Conservation (phyloP, 306 rosid species). For the Gillenia trifoliata region DNA sequence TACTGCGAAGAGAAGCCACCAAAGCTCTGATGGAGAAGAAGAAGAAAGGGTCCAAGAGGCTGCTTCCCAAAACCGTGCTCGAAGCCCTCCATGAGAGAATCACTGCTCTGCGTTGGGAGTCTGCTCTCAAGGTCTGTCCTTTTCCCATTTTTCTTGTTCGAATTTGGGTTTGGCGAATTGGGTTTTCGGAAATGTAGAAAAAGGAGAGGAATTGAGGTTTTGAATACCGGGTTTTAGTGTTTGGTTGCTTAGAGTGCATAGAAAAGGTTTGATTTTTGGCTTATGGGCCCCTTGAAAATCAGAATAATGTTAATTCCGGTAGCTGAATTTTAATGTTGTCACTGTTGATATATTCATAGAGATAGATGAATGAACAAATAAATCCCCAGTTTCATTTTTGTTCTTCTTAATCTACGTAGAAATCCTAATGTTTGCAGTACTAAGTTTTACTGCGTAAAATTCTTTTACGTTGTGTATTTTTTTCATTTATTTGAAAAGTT, state of each 20-base stretch:
- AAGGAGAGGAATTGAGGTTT: background rate
- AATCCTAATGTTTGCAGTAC: too few relatives aligned
- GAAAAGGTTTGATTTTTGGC: background rate
- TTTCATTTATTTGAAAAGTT: too few relatives aligned
- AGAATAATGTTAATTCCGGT: background rate
- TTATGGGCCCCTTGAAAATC: background rate
- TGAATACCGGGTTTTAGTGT: background rate
- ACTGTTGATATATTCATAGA: background rate
- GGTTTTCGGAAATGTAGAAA: background rate
- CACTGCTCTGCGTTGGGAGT: slow-evolving; percentile 79
- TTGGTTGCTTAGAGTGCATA: background rate
- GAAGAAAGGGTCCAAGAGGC: slow-evolving; percentile 81
- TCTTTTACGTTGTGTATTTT: too few relatives aligned
- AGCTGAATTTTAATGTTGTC: background rate
- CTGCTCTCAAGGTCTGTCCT: slow-evolving; percentile 73
- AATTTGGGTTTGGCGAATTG: background rate
- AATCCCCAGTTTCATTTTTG: background rate
- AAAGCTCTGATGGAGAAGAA: slow-evolving; percentile 73
- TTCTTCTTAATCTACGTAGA: too few relatives aligned
- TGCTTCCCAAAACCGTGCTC: slow-evolving; percentile 76
- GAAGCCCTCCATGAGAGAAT: slow-evolving; percentile 85
- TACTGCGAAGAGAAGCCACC: slow-evolving; percentile 80
- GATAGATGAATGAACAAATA: background rate
- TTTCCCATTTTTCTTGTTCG: background rate
- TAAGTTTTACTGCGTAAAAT: too few relatives aligned